Evolutionary conservation across 352 stramenopile genomes (phyloP).

Genomic region (Phytophthora cajani): DNA sequence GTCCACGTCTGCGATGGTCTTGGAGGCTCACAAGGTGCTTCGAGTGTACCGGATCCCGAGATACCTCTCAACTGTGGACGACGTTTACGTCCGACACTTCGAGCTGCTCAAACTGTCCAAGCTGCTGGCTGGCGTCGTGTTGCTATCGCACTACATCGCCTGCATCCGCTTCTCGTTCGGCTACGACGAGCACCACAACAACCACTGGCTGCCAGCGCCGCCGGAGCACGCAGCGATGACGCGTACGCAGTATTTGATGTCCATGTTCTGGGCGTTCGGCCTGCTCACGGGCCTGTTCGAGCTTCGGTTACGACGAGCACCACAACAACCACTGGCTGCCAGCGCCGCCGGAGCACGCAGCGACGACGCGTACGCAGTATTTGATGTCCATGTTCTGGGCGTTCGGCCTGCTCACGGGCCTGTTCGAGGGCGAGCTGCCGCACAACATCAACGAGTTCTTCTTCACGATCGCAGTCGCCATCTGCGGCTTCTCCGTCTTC

Average conservation of each 20-base stretch:
- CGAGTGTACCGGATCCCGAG: constrained; percentile 42
- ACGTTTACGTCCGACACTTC: constrained; percentile 66
- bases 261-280: constrained; percentile 66
- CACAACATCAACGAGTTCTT: constrained; percentile 48
- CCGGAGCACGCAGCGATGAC: constrained; percentile 10
- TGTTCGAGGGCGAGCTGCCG: constrained; percentile 62
- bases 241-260: constrained; percentile 45
- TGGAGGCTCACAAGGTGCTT: constrained; percentile 54
- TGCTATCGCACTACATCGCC: constrained; percentile 56
- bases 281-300: constrained; percentile 61
- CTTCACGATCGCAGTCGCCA: constrained; percentile 60
- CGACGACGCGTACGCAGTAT: constrained; percentile 36
- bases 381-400: constrained; percentile 63
- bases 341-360: neutral
- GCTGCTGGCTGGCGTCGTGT: constrained; percentile 41
- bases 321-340: constrained; percentile 52
- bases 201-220: constrained; percentile 46
- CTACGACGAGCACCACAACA: constrained; percentile 38
- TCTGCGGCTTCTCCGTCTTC: constrained; percentile 65
- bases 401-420: constrained; percentile 55
- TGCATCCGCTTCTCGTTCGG: constrained; percentile 65
- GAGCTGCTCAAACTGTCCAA: constrained; percentile 61
- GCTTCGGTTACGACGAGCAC: constrained; percentile 51
- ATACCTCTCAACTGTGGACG: constrained; percentile 55
- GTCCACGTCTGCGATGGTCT: constrained; percentile 28